Conservation (phyloP, 2,329 filamentous ascomycete genomes). For the Magnaporthales sp. region DNA sequence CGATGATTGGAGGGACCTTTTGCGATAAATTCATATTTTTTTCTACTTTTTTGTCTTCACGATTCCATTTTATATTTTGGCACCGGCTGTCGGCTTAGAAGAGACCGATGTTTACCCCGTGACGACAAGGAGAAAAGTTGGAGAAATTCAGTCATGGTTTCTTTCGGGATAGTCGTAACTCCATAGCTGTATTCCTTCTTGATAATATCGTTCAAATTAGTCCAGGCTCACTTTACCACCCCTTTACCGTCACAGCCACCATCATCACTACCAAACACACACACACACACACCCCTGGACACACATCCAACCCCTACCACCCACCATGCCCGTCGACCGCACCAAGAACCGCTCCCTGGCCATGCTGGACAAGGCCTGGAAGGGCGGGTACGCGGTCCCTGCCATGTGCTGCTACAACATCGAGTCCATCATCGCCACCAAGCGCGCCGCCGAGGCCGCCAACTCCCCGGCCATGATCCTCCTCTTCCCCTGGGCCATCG, state of each 20-base stretch:
- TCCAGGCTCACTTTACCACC: neutral
- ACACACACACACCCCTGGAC: neutral
- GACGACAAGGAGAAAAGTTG: neutral
- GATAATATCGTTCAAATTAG: neutral
- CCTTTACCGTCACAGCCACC: neutral
- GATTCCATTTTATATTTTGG: neutral
- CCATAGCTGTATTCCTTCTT: no score
- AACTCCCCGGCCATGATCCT: constrained; percentile 57
- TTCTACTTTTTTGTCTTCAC: neutral
- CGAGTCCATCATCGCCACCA: constrained; percentile 31
- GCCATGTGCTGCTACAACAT: constrained; percentile 43
- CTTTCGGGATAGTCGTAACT: no score
- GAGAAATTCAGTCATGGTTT: neutral
- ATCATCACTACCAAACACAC: neutral
- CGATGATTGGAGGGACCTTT: neutral
- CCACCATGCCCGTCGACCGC: neutral
- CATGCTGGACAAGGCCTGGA: constrained; percentile 47
- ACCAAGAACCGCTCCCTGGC: neutral
- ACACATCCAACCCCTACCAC: neutral
- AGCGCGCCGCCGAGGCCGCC: constrained; percentile 11
- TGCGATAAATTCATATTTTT: neutral
- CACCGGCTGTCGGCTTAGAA: neutral
- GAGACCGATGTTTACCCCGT: neutral
- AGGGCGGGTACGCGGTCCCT: constrained; percentile 48
- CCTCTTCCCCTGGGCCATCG: constrained; percentile 66